These are phyloP conservation scores for Penicillium griseofulvum DNA, from an alignment of 2,329 filamentous ascomycete species.

Conservation along the genomic window DNA sequence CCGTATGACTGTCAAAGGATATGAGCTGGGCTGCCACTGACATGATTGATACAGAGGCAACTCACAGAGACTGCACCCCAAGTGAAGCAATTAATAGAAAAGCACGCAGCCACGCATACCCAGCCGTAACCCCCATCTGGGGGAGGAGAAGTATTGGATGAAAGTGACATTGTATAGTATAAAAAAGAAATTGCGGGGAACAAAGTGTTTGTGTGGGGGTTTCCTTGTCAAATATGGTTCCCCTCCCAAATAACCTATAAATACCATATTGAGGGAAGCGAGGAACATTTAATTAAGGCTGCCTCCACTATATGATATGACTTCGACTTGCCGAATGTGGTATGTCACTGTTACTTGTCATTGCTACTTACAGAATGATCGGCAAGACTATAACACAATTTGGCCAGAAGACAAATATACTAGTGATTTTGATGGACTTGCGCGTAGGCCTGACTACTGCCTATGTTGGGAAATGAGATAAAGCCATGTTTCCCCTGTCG, in stretches of 20 bases:
- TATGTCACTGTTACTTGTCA: background rate
- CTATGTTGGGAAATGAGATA: background rate
- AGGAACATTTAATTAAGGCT: background rate
- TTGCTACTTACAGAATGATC: background rate
- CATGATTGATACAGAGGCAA: background rate
- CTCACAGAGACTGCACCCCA: slow-evolving; percentile 29
- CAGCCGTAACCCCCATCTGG: slow-evolving; percentile 33
- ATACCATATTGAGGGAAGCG: background rate
- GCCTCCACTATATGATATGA: background rate
- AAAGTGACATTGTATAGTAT: background rate
- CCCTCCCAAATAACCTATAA: background rate
- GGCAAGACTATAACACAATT: background rate
- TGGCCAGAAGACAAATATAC: background rate
- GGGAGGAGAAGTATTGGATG: background rate
- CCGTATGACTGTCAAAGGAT: background rate
- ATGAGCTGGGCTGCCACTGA: background rate
- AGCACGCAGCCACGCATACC: slow-evolving; percentile 27
- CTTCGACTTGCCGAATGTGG: background rate
- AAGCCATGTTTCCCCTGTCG: too few relatives aligned
- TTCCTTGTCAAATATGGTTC: background rate
- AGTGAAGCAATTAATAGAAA: slow-evolving; percentile 29
- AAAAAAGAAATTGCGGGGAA: background rate
- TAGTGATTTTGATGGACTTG: background rate
- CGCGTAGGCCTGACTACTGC: background rate
- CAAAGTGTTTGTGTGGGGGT: background rate